Percentiles rank a stretch among this genome's conserved stretches.
Conservation (phyloP, 768 basidiomycete genomes). For the Boletus huronensis region DNA sequence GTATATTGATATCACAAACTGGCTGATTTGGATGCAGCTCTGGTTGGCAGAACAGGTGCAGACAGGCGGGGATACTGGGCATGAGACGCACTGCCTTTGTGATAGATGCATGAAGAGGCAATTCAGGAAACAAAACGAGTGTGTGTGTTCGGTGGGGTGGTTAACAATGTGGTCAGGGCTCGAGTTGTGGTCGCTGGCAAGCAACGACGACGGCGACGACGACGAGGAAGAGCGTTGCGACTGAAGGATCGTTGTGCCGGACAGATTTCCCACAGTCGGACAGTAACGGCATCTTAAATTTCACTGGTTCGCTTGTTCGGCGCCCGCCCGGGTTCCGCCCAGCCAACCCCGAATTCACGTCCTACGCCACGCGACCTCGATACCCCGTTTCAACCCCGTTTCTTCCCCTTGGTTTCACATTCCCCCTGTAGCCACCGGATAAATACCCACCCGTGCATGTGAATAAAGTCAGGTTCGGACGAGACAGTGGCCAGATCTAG, state of each 20-base stretch:
- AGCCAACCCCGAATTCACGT: too few relatives aligned
- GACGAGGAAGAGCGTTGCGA: conserved; percentile 1
- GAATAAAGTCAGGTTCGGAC: not conserved
- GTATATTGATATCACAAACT: conserved; percentile 38
- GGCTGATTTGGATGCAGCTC: conserved; percentile 57
- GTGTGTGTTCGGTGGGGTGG: conserved; percentile 20
- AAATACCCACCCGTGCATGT: not conserved
- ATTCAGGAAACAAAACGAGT: conserved; percentile 31
- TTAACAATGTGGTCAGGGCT: conserved; percentile 18
- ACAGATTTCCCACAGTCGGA: conserved; percentile 3
- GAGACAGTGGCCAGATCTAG: not conserved
- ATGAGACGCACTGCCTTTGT: conserved; percentile 48
- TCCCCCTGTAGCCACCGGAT: not conserved
- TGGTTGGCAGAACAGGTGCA: conserved; percentile 57
- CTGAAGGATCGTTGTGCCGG: conserved; percentile 5
- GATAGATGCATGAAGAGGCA: conserved; percentile 34
- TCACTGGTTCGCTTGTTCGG: too few relatives aligned
- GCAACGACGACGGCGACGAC: conserved; percentile 7
- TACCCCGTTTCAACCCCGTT: too few relatives aligned
- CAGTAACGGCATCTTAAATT: not conserved
- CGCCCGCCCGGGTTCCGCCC: too few relatives aligned
- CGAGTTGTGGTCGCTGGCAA: conserved; percentile 24
- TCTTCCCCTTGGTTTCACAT: too few relatives aligned
- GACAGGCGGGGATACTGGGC: conserved; percentile 42
- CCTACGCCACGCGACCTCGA: too few relatives aligned